These are phyloP conservation scores for Coelastrella sp. DNA, from an alignment of 139 green algal genomes.

Conservation along the genomic window DNA sequence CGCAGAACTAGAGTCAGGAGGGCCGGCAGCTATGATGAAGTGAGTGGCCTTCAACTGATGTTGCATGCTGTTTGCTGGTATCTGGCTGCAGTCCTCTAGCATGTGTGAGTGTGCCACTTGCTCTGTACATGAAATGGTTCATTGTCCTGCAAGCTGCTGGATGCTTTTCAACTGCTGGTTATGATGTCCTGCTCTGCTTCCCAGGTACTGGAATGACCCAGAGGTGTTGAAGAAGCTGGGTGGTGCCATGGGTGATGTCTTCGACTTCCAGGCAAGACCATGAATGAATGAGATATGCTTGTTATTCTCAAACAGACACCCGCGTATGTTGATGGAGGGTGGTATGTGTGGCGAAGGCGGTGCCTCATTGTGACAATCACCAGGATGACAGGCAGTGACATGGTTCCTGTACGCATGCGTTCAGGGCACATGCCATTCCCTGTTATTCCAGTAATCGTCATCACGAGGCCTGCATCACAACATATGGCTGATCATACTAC, in stretches of 20 bases:
- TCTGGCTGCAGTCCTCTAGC: no score
- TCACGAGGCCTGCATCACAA: no score
- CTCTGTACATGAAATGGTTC: neutral
- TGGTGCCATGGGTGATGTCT: slow-evolving; percentile 77
- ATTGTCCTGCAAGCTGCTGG: neutral
- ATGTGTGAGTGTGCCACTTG: no score
- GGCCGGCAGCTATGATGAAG: slow-evolving; percentile 98
- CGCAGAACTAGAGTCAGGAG: slow-evolving; percentile 93
- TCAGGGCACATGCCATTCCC: no score
- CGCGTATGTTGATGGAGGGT: no score
- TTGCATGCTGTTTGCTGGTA: neutral
- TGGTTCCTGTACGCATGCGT: no score
- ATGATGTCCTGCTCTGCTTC: neutral
- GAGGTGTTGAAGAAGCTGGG: slow-evolving; percentile 94
- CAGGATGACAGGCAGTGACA: no score
- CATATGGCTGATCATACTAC: no score
- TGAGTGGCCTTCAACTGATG: slow-evolving; percentile 49
- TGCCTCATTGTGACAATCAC: no score
- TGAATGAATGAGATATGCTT: no score
- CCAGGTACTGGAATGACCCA: slow-evolving; percentile 96
- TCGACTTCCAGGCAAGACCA: slow-evolving; percentile 51
- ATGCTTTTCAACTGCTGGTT: neutral
- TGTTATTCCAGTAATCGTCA: no score
- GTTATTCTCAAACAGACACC: no score
- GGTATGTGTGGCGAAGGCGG: neutral